Percentiles rank a stretch among this genome's conserved stretches.
Conservation (phyloP, 495 filamentous ascomycete species). For the Jackrogersella minutella region DNA sequence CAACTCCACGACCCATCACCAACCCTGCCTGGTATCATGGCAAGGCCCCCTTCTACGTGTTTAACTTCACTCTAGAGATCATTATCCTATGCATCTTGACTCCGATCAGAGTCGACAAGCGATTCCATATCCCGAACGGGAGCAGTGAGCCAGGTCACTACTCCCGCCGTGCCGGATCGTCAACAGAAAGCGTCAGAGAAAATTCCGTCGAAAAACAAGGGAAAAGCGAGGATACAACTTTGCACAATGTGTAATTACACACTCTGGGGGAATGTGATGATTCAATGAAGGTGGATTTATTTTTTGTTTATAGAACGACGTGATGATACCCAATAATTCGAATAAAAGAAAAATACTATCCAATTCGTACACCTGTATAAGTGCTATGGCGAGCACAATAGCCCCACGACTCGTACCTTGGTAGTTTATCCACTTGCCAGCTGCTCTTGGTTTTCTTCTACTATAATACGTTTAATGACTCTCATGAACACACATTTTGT, state of each 20-base stretch:
- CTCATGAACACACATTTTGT: no score
- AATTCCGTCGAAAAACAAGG: slow-evolving; percentile 8
- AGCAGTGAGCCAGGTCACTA: slow-evolving; percentile 53
- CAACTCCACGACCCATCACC: slow-evolving; percentile 54
- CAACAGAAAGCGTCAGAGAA: slow-evolving; percentile 4
- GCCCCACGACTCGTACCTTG: no score
- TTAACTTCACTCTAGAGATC: slow-evolving; percentile 78
- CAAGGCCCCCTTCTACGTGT: slow-evolving; percentile 79
- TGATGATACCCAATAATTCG: slow-evolving; percentile 11
- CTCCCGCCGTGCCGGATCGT: slow-evolving; percentile 29
- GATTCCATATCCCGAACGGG: slow-evolving; percentile 72
- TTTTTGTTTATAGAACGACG: not conserved
- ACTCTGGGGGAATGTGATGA: not conserved
- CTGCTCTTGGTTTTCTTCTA: no score
- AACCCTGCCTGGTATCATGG: slow-evolving; percentile 73
- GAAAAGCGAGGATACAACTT: slow-evolving; percentile 6
- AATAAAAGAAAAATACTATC: no score
- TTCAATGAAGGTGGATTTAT: not conserved
- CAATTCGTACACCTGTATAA: no score
- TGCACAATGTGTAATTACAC: slow-evolving; percentile 8
- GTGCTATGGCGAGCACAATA: no score
- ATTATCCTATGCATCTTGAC: slow-evolving; percentile 69
- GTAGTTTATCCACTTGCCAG: no score
- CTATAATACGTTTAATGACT: no score
- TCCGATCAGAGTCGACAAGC: slow-evolving; percentile 71